Percentiles rank a stretch among this genome's conserved stretches.
These are phyloP conservation scores for Colletotrichum musae DNA, from an alignment of 2,329 filamentous ascomycete genomes.

Conservation along the genomic window DNA sequence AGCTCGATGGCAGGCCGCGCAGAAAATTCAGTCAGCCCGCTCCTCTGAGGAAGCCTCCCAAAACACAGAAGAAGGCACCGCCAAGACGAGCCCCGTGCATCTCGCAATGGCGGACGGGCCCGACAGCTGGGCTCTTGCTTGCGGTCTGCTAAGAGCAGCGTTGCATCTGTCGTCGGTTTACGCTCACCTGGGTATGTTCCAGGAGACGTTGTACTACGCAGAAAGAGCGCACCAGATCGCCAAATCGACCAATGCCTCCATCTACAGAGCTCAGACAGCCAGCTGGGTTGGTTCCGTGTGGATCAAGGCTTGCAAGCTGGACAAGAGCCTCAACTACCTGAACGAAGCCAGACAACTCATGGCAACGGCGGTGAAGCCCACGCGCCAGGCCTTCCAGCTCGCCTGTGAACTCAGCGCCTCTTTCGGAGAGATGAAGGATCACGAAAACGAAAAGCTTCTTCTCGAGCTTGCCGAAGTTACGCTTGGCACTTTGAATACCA, in stretches of 20 bases:
- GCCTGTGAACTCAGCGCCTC: constrained; percentile 71
- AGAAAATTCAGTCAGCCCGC: constrained; percentile 42
- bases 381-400: constrained; percentile 61
- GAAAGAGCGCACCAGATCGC: constrained; percentile 88
- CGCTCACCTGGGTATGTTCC: constrained; percentile 86
- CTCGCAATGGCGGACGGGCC: constrained; percentile 64
- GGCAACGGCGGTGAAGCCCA: constrained; percentile 56
- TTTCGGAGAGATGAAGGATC: constrained; percentile 64
- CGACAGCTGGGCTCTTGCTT: constrained; percentile 84
- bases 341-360: constrained; percentile 68
- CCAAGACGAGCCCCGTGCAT: constrained; percentile 33
- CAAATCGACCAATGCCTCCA: constrained; percentile 73
- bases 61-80: constrained; percentile 25
- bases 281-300: constrained; percentile 70
- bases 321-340: constrained; percentile 70
- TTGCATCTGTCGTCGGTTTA: constrained; percentile 84
- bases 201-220: constrained; percentile 89
- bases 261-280: constrained; percentile 69
- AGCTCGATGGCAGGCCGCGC: constrained; percentile 42
- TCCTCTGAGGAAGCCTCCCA: constrained; percentile 14
- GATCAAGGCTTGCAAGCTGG: constrained; percentile 70
- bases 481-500: constrained; percentile 31
- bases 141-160: constrained; percentile 79
- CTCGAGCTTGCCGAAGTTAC: constrained; percentile 65
- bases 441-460: constrained; percentile 59